phyloP scores from a whole-genome alignment of 805 yeast genomes.

The Pichia gijzeniarum region DNA sequence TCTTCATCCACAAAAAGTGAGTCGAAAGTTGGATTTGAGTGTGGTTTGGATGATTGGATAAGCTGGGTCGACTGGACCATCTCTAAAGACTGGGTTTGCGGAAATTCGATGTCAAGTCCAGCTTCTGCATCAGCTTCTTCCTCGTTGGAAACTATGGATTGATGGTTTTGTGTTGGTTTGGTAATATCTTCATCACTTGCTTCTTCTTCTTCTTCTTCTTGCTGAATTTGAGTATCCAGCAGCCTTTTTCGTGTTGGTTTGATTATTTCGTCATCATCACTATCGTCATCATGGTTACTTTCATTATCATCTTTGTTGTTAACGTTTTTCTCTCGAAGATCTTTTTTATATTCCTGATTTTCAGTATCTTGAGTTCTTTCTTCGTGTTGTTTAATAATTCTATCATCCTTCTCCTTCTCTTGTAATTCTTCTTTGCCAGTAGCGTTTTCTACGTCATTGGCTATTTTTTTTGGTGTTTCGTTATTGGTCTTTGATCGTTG shows the following conservation, averaged over 20 bases:
- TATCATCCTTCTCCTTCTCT: not conserved
- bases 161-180: slow-evolving; percentile 2
- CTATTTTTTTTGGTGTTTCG: not conserved
- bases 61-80: not conserved
- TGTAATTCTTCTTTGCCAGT: not conserved
- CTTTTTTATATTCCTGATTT: not conserved
- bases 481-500: not conserved
- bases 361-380: not conserved
- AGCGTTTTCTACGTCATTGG: not conserved
- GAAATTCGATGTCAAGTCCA: not conserved
- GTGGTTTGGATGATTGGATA: not conserved
- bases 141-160: not conserved
- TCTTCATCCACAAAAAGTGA: slow-evolving; percentile 5
- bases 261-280: not conserved
- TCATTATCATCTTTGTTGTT: not conserved
- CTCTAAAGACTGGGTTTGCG: not conserved
- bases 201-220: slow-evolving; percentile 9
- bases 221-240: too few relatives aligned
- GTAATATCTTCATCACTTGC: not conserved
- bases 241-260: not conserved
- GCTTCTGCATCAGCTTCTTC: not conserved
- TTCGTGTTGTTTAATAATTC: not conserved
- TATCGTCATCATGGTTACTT: not conserved
- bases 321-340: not conserved
- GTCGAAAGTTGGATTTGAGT: not conserved